phyloP scores from a whole-genome alignment of 257 asterid species.

The Przewalskia tangutica region DNA sequence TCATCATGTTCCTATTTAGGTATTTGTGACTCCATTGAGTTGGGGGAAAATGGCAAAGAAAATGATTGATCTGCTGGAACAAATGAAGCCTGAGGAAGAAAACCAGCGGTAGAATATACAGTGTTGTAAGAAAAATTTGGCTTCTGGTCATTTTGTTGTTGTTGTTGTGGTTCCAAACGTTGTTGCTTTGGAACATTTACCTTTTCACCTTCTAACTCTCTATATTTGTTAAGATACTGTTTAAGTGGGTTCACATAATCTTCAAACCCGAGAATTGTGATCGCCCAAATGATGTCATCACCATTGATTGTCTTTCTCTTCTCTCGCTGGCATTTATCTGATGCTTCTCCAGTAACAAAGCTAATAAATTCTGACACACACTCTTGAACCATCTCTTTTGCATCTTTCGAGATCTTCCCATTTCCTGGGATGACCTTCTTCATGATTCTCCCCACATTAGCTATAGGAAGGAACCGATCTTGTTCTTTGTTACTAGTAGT shows the following conservation, averaged over 20 bases:
- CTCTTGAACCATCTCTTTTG: constrained; percentile 76
- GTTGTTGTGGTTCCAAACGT: constrained; percentile 18
- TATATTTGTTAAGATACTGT: constrained; percentile 49
- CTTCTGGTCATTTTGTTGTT: constrained; percentile 6
- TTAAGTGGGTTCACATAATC: constrained; percentile 62
- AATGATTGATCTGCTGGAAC: constrained; percentile 39
- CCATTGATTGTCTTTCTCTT: constrained; percentile 81
- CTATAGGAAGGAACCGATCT: constrained; percentile 72
- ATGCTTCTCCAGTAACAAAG: constrained; percentile 73
- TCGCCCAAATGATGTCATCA: constrained; percentile 73
- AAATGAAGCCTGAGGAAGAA: constrained; percentile 47
- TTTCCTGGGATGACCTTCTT: constrained; percentile 64
- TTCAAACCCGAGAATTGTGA: constrained; percentile 67
- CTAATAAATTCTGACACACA: constrained; percentile 85
- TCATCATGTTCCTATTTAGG: constrained; percentile 58
- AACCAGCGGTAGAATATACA: constrained; percentile 32
- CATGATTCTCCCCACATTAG: constrained; percentile 82
- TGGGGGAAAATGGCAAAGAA: constrained; percentile 47
- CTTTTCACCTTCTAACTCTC: constrained; percentile 81
- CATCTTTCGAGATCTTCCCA: constrained; percentile 76
- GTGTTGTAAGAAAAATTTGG: constrained; percentile 12
- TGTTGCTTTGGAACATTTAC: constrained; percentile 40
- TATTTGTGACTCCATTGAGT: constrained; percentile 36
- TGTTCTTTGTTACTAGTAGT: constrained; percentile 39
- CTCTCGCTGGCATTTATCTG: constrained; percentile 75